Base-by-base conservation (phyloP, 805 yeast species). In the Candida chauliodis region DNA sequence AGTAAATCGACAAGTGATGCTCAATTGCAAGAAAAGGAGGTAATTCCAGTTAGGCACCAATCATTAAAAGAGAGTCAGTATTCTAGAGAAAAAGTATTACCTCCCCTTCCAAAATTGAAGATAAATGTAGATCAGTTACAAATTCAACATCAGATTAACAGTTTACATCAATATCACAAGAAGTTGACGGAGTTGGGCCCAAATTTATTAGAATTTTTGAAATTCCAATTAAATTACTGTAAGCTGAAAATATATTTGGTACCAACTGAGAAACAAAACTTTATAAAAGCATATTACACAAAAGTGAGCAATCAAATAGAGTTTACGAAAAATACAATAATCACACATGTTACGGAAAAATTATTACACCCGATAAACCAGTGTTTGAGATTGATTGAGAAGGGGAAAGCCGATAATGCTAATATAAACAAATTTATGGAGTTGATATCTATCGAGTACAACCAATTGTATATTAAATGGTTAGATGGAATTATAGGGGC, bases 401-500 rank as follows among this genome's bases (percentile, higher is more conserved):
- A 36, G 22, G 41, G 41, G 4, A 22, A 21, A 25, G 41, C 29
- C 13, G 25, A 19, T 8, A 14, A 20, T 11, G 28, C 18, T 29
- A 25, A 36, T 32, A 4, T 40, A 4, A 23, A 27, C 16, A 14
- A 18, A 23, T 40, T 48, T 21, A 40, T 42, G 22, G 36, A 37
- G 19, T 26, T 40, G 17, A 30, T 44, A 16, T 21, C 37, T 13
- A 34, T 28, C 2, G 24, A 40, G 17, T 47, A 40, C 33, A 40
- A 43, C 25, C 33, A 33, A 9, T 35, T 49, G 23, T 44, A 45
- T 23, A 34, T 43, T 16, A 19, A 32, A 24, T 50, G 56, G 56
- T 27, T 48, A 15, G 34, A 30, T 11, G 36, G 26, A 8, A 44
- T 48, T 10, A 44, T 53, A n/a, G 55, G 56, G 2, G 37, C 44